These are phyloP conservation scores for Botryotinia globosa DNA, from an alignment of 2,329 filamentous ascomycete genomes.

Conservation along the genomic window DNA sequence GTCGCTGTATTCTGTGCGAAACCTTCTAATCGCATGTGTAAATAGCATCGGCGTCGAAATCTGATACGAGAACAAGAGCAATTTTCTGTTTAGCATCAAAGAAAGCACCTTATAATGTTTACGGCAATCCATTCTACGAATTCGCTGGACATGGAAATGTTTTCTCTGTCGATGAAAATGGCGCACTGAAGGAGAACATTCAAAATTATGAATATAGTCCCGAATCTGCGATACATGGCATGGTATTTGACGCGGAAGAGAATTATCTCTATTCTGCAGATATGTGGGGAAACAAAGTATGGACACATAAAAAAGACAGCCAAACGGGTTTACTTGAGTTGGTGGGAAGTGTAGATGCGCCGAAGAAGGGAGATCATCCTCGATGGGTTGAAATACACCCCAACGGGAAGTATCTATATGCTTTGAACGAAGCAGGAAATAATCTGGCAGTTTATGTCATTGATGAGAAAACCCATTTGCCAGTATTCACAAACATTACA, in stretches of 20 bases:
- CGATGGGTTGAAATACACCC: slow-evolving; percentile 86
- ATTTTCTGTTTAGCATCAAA: slow-evolving; percentile 83
- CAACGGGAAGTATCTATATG: slow-evolving; percentile 75
- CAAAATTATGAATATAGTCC: slow-evolving; percentile 72
- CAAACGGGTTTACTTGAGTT: slow-evolving; percentile 61
- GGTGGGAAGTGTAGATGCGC: slow-evolving; percentile 70
- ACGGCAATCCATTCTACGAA: slow-evolving; percentile 88
- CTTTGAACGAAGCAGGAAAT: slow-evolving; percentile 87
- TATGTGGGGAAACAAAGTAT: slow-evolving; percentile 74
- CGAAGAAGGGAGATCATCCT: slow-evolving; percentile 70
- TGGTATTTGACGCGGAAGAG: slow-evolving; percentile 74
- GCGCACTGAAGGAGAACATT: slow-evolving; percentile 60
- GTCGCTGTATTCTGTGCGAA: neutral
- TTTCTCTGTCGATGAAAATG: slow-evolving; percentile 58
- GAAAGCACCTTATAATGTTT: slow-evolving; percentile 75
- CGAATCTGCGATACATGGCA: slow-evolving; percentile 73
- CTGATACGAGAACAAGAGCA: slow-evolving; percentile 77
- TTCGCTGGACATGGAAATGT: slow-evolving; percentile 80
- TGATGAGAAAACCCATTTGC: slow-evolving; percentile 68
- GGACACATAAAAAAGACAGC: slow-evolving; percentile 73
- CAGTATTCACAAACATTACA: slow-evolving; percentile 72
- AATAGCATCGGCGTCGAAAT: slow-evolving; percentile 60
- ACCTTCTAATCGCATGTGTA: slow-evolving; percentile 19
- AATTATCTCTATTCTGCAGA: slow-evolving; percentile 78
- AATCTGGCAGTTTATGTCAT: slow-evolving; percentile 77